Evolutionary conservation across 257 asterid genomes (phyloP).

Genomic region (Nicotiana noctiflora): DNA sequence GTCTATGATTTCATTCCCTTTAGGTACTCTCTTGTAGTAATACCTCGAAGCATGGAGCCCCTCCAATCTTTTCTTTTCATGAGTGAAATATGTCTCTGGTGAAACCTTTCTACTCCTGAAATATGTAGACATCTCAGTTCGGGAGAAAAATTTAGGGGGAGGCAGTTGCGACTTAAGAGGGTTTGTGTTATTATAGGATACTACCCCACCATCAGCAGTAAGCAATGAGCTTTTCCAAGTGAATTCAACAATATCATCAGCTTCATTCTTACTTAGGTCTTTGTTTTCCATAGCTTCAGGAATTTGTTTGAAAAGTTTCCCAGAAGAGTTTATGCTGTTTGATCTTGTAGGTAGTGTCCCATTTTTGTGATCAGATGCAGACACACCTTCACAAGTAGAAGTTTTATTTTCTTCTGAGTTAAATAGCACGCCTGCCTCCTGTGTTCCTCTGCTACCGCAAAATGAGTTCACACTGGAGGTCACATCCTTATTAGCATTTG

Average conservation of each 20-base stretch:
- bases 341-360: slow-evolving; percentile 23
- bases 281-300: slow-evolving; percentile 25
- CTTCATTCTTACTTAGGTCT: slow-evolving; percentile 19
- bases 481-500: slow-evolving; percentile 23
- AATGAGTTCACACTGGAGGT: slow-evolving; percentile 21
- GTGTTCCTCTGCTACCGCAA: slow-evolving; percentile 29
- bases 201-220: slow-evolving; percentile 23
- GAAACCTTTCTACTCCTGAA: slow-evolving; percentile 51
- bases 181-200: slow-evolving; percentile 36
- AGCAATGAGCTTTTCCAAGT: slow-evolving; percentile 18
- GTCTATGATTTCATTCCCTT: slow-evolving; percentile 21
- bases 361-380: slow-evolving; percentile 20
- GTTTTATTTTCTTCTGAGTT: slow-evolving; percentile 24
- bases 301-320: slow-evolving; percentile 22
- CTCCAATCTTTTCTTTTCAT: slow-evolving; percentile 46
- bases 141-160: slow-evolving; percentile 69
- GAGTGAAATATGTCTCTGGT: slow-evolving; percentile 53
- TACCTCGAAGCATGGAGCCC: too few species aligned
- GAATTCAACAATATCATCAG: slow-evolving; percentile 9
- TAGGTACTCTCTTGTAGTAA: slow-evolving; percentile 3
- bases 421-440: slow-evolving; percentile 20
- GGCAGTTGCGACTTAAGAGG: slow-evolving; percentile 82
- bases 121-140: slow-evolving; percentile 67
- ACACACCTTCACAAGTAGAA: neutral
- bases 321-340: slow-evolving; percentile 17